These are phyloP conservation scores for Paracoccidioides lutzii DNA, from an alignment of 2,329 filamentous ascomycete genomes.

Conservation along the genomic window DNA sequence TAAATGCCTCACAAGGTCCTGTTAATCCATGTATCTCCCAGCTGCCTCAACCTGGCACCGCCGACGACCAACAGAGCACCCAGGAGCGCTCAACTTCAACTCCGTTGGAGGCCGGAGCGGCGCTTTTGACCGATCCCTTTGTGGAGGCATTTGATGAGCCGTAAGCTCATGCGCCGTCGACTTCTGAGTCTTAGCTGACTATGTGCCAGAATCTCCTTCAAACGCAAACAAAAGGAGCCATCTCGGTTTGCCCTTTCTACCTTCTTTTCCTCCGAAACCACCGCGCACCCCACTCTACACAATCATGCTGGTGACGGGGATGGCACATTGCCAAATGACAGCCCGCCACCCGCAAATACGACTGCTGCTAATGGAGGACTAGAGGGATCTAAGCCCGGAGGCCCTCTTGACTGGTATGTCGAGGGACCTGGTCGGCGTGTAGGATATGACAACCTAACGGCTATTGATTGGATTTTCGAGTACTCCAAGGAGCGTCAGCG, in stretches of 20 bases:
- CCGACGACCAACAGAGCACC: slow-evolving; percentile 11
- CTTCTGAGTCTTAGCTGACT: background rate
- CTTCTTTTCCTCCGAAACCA: slow-evolving; percentile 22
- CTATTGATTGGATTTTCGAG: slow-evolving; percentile 99
- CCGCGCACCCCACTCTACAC: slow-evolving; percentile 3
- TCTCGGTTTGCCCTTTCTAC: slow-evolving; percentile 29
- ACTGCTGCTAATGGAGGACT: slow-evolving; percentile 13
- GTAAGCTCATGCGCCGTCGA: slow-evolving; percentile 16
- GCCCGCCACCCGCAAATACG: slow-evolving; percentile 6
- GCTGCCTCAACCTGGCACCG: background rate
- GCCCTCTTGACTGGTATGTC: slow-evolving; percentile 63
- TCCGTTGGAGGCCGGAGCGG: slow-evolving; percentile 12
- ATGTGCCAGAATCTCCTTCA: slow-evolving; percentile 29
- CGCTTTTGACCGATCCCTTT: slow-evolving; percentile 17
- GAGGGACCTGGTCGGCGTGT: slow-evolving; percentile 82
- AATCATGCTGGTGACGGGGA: slow-evolving; percentile 14
- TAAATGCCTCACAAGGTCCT: slow-evolving; percentile 1
- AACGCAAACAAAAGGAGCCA: slow-evolving; percentile 30
- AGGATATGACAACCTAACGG: slow-evolving; percentile 89
- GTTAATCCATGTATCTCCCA: background rate
- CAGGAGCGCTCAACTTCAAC: slow-evolving; percentile 14
- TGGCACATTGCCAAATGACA: background rate
- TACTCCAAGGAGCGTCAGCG: slow-evolving; percentile 92
- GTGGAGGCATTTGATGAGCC: slow-evolving; percentile 23
- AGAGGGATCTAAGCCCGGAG: slow-evolving; percentile 28